Conservation (phyloP, 2,329 filamentous ascomycete species). For the Zalaria sp. region DNA sequence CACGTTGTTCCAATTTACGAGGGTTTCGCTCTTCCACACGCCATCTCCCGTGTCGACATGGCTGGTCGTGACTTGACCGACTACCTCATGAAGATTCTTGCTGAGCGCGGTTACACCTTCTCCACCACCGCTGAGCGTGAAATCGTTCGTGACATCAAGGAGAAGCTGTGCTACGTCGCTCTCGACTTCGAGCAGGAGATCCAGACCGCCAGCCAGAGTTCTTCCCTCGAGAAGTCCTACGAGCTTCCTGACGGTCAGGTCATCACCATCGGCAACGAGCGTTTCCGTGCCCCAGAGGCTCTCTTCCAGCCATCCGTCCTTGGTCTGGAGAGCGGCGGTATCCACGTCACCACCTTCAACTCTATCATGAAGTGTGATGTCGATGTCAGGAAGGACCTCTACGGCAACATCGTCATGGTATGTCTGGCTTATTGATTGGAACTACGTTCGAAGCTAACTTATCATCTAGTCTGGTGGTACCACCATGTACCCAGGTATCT, state of each 20-base stretch:
- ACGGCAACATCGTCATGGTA: constrained; percentile 99
- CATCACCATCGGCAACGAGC: constrained; percentile 99
- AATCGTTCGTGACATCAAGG: constrained; percentile 99
- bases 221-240: constrained; percentile 98
- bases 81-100: constrained; percentile 99
- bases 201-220: constrained; percentile 98
- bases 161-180: constrained; percentile 99
- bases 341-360: constrained; percentile 99
- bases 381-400: constrained; percentile 99
- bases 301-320: constrained; percentile 98
- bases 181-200: constrained; percentile 99
- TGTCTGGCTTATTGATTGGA: constrained; percentile 23
- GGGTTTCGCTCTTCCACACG: constrained; percentile 99
- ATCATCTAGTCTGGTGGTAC: constrained; percentile 83
- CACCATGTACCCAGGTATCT: constrained; percentile 99
- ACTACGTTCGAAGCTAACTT: too few species aligned
- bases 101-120: constrained; percentile 99
- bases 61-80: constrained; percentile 99
- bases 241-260: constrained; percentile 99
- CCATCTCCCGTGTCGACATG: constrained; percentile 99
- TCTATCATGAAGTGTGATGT: constrained; percentile 99
- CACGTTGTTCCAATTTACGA: constrained; percentile 99
- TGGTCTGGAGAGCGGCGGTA: constrained; percentile 96
- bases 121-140: constrained; percentile 99
- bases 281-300: constrained; percentile 98